Evolutionary conservation across 139 green algal genomes (phyloP).

Genomic region (Coelastrella sp.): DNA sequence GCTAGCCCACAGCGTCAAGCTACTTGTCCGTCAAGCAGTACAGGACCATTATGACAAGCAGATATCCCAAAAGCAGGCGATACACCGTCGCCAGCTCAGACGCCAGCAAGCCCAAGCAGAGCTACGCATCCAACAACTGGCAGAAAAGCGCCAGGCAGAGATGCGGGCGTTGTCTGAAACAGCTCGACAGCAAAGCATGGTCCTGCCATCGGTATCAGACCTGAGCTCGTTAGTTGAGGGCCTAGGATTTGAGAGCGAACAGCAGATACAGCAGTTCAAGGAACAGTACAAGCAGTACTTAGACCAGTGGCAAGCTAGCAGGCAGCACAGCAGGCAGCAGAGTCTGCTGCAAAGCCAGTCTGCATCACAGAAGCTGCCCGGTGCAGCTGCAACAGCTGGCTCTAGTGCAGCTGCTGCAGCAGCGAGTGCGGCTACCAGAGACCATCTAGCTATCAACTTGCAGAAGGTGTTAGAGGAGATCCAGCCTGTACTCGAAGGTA

Average conservation of each 20-base stretch:
- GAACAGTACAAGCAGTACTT: neutral
- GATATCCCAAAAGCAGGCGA: constrained; percentile 8
- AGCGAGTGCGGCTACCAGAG: neutral
- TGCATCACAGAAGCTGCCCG: no score
- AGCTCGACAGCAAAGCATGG: constrained; percentile 16
- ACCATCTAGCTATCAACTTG: neutral
- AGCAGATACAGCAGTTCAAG: neutral
- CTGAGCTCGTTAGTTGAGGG: neutral
- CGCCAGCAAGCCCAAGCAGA: neutral
- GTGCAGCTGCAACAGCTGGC: constrained; percentile 7
- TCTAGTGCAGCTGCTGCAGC: constrained; percentile 2
- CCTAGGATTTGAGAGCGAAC: neutral
- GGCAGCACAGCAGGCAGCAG: no score
- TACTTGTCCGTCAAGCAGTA: neutral
- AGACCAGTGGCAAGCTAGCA: neutral
- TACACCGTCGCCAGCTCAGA: neutral
- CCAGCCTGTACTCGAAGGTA: neutral
- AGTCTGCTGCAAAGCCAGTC: no score
- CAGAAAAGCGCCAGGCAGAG: constrained; percentile 15
- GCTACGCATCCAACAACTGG: constrained; percentile 24
- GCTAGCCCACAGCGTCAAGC: neutral
- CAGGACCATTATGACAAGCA: neutral
- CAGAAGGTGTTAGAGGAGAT: neutral
- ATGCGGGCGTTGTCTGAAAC: neutral
- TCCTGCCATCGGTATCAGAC: neutral